Conservation (phyloP, 192 early-diverging fungal species). For the Coemansia sp. region DNA sequence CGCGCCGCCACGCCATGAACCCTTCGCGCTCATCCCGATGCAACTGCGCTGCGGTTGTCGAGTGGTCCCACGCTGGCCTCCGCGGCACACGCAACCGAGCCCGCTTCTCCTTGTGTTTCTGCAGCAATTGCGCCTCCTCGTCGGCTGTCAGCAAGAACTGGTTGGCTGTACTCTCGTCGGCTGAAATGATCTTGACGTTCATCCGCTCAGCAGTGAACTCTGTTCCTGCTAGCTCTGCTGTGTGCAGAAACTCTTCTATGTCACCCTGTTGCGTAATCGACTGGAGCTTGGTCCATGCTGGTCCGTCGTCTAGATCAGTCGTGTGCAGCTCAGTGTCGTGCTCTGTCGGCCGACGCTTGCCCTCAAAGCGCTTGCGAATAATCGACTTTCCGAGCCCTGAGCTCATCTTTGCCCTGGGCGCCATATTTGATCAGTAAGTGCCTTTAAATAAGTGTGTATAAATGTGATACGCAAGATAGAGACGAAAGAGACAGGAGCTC, state of each 20-base stretch:
- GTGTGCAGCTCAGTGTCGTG: conserved; percentile 69
- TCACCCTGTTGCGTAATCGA: conserved; percentile 98
- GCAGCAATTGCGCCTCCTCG: conserved; percentile 77
- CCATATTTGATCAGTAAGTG: conserved; percentile 11
- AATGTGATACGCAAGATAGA: neutral
- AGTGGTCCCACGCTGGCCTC: conserved; percentile 84
- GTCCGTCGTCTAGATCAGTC: conserved; percentile 81
- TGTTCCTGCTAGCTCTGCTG: conserved; percentile 93
- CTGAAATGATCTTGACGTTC: conserved; percentile 83
- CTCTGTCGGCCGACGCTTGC: conserved; percentile 55
- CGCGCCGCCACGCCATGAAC: conserved; percentile 93
- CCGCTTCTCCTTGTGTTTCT: conserved; percentile 76
- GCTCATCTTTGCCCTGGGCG: conserved; percentile 40
- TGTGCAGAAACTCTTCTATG: conserved; percentile 93
- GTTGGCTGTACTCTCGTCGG: conserved; percentile 64
- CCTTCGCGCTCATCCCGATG: conserved; percentile 79
- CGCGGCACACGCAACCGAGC: conserved; percentile 83
- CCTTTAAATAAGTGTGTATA: neutral
- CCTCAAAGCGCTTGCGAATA: conserved; percentile 55
- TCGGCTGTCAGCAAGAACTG: conserved; percentile 80
- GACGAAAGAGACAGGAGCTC: neutral
- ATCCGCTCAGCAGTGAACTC: conserved; percentile 78
- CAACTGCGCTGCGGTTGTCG: conserved; percentile 80
- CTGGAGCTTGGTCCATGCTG: conserved; percentile 84
- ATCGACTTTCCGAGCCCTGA: conserved; percentile 51